These are phyloP conservation scores for Pythium rishiriense DNA, from an alignment of 352 stramenopile species.

Conservation along the genomic window DNA sequence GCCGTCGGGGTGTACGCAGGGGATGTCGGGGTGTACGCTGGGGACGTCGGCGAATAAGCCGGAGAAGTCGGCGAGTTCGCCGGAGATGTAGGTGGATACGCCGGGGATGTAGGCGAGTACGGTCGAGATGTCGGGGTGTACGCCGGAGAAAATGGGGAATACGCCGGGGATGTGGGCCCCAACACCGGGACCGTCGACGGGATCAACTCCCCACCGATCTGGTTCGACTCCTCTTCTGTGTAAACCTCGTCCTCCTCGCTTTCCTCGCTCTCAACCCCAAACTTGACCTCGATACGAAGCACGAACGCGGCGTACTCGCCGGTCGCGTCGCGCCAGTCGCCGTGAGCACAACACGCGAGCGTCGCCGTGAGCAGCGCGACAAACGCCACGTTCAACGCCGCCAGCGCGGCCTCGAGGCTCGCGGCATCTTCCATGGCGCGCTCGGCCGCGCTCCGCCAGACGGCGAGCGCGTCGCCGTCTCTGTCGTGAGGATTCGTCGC, in stretches of 20 bases:
- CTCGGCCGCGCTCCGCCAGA: background rate
- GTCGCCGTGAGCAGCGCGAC: conserved; percentile 3
- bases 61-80: background rate
- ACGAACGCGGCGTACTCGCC: background rate
- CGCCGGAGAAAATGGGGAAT: too few species aligned
- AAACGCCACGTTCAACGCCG: conserved; percentile 2
- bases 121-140: too few species aligned
- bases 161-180: too few species aligned
- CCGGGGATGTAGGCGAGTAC: background rate
- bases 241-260: too few species aligned
- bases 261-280: too few species aligned
- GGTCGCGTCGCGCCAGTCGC: background rate
- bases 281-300: background rate
- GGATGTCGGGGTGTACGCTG: background rate
- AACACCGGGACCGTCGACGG: too few species aligned
- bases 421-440: background rate
- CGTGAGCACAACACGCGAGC: background rate
- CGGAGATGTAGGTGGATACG: background rate
- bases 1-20: background rate
- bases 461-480: too few species aligned
- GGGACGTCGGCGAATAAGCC: background rate
- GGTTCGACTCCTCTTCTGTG: too few species aligned
- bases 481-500: too few species aligned
- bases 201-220: too few species aligned
- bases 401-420: background rate